These are phyloP conservation scores for Hypsizygus marmoreus DNA, from an alignment of 768 basidiomycete species.

Conservation along the genomic window DNA sequence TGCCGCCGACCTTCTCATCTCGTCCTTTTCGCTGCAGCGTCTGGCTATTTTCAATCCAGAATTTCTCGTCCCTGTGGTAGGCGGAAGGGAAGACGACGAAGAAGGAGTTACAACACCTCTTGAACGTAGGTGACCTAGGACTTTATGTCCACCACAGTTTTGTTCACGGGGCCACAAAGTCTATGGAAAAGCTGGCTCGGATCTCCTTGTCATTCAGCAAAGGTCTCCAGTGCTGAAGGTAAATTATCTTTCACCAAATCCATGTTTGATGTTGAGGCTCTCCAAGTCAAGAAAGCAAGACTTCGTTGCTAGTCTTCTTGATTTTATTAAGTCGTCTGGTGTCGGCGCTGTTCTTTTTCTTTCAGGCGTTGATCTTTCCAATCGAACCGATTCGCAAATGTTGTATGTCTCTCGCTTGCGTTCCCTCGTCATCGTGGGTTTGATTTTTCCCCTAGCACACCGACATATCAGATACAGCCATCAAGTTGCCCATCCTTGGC, in stretches of 20 bases:
- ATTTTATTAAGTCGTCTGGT: constrained; percentile 54
- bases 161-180: constrained; percentile 43
- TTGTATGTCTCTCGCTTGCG: constrained; percentile 43
- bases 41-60: constrained; percentile 66
- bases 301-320: constrained; percentile 57
- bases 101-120: constrained; percentile 71
- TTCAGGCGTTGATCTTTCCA: constrained; percentile 73
- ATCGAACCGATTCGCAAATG: constrained; percentile 80
- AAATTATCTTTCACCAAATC: constrained; percentile 12
- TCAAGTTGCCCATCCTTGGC: constrained; percentile 44
- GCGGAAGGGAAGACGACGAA: constrained; percentile 63
- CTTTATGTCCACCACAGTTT: neutral
- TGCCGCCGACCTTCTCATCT: constrained; percentile 71
- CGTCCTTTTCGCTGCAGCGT: constrained; percentile 59
- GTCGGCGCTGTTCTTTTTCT: constrained; percentile 62
- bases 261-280: constrained; percentile 6
- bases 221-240: constrained; percentile 81
- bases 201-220: constrained; percentile 73
- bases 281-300: constrained; percentile 65
- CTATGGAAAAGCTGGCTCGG: constrained; percentile 52
- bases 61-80: constrained; percentile 70
- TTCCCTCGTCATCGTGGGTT: neutral
- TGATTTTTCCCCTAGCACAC: constrained; percentile 44
- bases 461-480: constrained; percentile 61
- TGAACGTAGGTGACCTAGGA: constrained; percentile 57